Evolutionary conservation across 2,329 filamentous ascomycete species (phyloP).

Genomic region (Cordyceps cateniannulata): DNA sequence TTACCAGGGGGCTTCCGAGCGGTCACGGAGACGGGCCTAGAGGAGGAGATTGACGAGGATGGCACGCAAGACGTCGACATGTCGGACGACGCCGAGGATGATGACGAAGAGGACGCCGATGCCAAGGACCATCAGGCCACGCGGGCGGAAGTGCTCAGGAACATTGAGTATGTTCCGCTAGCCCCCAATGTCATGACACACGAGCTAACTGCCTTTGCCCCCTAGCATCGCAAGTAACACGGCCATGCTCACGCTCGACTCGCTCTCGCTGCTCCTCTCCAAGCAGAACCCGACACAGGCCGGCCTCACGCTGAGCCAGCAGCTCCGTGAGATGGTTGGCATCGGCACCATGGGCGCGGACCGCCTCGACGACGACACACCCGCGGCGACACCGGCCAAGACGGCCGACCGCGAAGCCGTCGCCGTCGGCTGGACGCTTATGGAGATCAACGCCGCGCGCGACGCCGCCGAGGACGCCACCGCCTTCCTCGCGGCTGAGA

Average conservation of each 20-base stretch:
- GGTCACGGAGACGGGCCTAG: conserved; percentile 67
- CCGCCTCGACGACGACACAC: conserved; percentile 49
- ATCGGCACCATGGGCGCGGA: conserved; percentile 68
- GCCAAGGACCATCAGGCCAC: conserved; percentile 41
- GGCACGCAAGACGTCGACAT: conserved; percentile 40
- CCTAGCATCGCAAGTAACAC: conserved; percentile 40
- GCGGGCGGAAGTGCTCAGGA: conserved; percentile 50
- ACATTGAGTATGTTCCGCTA: conserved; percentile 45
- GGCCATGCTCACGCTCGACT: conserved; percentile 67
- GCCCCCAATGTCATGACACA: background rate
- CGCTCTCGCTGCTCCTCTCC: conserved; percentile 76
- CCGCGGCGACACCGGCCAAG: conserved; percentile 47
- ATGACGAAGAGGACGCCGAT: conserved; percentile 36
- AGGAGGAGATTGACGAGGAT: conserved; percentile 55
- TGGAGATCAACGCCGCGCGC: conserved; percentile 68
- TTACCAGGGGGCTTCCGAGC: conserved; percentile 71
- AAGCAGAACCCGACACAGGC: conserved; percentile 70
- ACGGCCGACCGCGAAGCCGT: conserved; percentile 50
- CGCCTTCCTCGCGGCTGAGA: conserved; percentile 66
- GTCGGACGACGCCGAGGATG: conserved; percentile 41
- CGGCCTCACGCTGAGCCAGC: conserved; percentile 61
- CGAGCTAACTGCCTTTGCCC: background rate
- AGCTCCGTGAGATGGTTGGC: conserved; percentile 63
- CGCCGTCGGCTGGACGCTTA: conserved; percentile 67
- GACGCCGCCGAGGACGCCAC: conserved; percentile 69